These are phyloP conservation scores for Psidium guajava DNA, from an alignment of 345 rosid genomes.

Conservation along the genomic window DNA sequence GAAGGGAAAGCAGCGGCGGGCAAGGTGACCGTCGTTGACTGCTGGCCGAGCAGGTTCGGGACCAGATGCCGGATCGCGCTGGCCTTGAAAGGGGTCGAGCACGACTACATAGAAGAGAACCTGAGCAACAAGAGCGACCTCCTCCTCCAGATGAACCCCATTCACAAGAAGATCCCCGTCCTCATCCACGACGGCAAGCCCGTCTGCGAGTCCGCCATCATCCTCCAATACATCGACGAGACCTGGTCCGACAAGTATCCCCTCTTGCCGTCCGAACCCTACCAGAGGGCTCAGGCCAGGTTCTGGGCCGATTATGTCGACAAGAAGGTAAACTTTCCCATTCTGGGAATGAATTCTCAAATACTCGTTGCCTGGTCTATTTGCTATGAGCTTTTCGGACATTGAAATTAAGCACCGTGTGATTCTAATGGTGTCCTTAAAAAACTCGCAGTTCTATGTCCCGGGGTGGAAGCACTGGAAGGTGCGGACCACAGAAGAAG, in stretches of 20 bases:
- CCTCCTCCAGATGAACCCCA: conserved; percentile 6
- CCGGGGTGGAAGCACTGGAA: background rate
- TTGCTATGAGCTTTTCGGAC: background rate
- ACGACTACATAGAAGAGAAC: conserved; percentile 1
- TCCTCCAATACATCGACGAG: conserved; percentile 11
- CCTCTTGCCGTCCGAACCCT: conserved; percentile 7
- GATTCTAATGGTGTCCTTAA: background rate
- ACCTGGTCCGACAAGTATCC: conserved; percentile 2
- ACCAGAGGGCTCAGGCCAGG: conserved; percentile 2
- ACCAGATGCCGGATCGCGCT: conserved; percentile 5
- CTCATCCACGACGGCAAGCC: conserved; percentile 7
- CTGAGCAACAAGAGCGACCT: conserved; percentile 4
- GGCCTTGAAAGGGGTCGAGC: conserved; percentile 3
- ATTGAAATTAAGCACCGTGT: background rate
- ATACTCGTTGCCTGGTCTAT: background rate
- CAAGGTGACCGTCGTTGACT: conserved; percentile 1
- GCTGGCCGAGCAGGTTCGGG: background rate
- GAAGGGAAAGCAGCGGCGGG: background rate
- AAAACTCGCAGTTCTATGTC: background rate
- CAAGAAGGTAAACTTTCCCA: background rate
- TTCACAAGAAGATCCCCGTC: conserved; percentile 7
- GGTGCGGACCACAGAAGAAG: background rate
- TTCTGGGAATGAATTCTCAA: background rate
- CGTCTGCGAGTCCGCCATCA: conserved; percentile 1
- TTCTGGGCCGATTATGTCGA: no score